Evolutionary conservation across 768 basidiomycete genomes (phyloP), one percentile per base, ranked within the genome.

Genomic region (Auriscalpium microsporum): DNA sequence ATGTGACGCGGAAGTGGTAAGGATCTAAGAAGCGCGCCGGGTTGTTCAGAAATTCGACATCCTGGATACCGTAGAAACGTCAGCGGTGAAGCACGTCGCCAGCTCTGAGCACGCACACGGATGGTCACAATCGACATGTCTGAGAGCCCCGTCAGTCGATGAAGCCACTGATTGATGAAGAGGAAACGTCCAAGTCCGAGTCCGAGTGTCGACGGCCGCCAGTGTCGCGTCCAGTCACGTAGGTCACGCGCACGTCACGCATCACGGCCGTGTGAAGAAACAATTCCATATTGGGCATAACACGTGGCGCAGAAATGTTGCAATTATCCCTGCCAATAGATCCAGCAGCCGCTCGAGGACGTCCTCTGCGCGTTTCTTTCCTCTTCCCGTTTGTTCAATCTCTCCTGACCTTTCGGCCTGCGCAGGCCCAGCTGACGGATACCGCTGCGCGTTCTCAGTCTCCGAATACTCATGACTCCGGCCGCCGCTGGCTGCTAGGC

Each of bases 1-100:
- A 99, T 2, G 93, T 95, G 66, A 98, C 94, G 60, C 90, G 84
- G 70, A 97, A 96, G 62, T 82, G 80, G 72, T 98, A 98, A 33
- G 84, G 76, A 66, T 98, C 94, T 10, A 86, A 81, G 71, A 97
- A 98, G 62, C 83, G 81, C 16, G 93, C 91, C 8, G 92, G 93
- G 72, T 94, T 94, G 74, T 93, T 94, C 67, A 95, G 77, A 62
- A 94, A 93, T 68, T 90, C 86, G 61, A 90, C 87, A 68, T 90
- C 86, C 87, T 90, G 64, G 16, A 48, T 19, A n/a, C 28, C 10
- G 8, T 8, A 34, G 2, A 50, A 35, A 56, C 50, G 38, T 34
- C 4, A 42, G 54, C 13, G 33, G 16, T 6, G 33, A 45, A 37
- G 36, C 37, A 35, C 17, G 42, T 13, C 28, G 13, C 13, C 13